Evolutionary conservation across 2,329 filamentous ascomycete species (phyloP).

Genomic region (Raffaelea arxii): DNA sequence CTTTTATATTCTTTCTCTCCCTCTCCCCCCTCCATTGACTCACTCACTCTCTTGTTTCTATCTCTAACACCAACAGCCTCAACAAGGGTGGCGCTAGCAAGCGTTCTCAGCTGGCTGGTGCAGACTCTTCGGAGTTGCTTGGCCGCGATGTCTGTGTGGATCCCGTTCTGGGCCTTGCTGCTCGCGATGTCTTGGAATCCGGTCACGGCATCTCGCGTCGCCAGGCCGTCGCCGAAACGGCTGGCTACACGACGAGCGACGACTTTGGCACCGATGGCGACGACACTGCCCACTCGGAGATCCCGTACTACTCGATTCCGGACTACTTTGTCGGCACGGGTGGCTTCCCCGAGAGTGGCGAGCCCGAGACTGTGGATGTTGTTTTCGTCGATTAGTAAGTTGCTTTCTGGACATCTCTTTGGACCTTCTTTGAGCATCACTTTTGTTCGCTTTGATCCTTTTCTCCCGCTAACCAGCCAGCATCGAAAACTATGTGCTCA

Average conservation of each 20-base stretch:
- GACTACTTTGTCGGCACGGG: conserved; percentile 39
- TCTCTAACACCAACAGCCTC: too few species aligned
- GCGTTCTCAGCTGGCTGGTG: conserved; percentile 18
- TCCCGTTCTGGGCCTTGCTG: neutral
- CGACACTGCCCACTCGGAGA: conserved; percentile 40
- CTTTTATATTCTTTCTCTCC: neutral
- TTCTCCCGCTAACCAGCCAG: conserved; percentile 15
- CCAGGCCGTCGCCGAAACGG: conserved; percentile 30
- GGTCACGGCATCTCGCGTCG: conserved; percentile 31
- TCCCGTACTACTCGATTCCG: conserved; percentile 36
- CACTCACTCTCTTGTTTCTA: too few species aligned
- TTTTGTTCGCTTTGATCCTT: neutral
- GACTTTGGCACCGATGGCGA: conserved; percentile 47
- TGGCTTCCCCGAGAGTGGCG: conserved; percentile 34
- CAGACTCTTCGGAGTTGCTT: conserved; percentile 24
- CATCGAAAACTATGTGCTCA: conserved; percentile 27
- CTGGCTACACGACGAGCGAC: conserved; percentile 45
- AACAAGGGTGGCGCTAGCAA: conserved; percentile 30
- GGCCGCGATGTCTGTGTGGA: conserved; percentile 2
- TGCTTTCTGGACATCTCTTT: neutral
- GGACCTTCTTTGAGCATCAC: neutral
- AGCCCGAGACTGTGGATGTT: conserved; percentile 37
- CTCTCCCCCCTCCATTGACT: conserved; percentile 8
- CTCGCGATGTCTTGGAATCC: conserved; percentile 15
- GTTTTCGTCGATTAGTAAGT: conserved; percentile 43